These are phyloP conservation scores for Megacollybia marginata DNA, from an alignment of 768 basidiomycete genomes.

Conservation along the genomic window DNA sequence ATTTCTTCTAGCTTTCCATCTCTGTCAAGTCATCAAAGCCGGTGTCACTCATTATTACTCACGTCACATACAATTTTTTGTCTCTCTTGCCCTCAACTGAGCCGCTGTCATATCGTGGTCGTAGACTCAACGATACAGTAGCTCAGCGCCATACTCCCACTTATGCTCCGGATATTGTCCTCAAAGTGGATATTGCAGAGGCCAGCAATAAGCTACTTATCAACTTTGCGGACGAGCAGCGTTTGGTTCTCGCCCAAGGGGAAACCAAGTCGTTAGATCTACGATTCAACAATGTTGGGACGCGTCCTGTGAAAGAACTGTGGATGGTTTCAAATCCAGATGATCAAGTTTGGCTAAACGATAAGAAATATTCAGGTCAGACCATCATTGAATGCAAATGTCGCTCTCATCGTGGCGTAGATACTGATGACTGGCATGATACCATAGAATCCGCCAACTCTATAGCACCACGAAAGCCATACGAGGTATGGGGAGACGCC, in stretches of 20 bases:
- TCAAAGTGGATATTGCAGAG: constrained; percentile 56
- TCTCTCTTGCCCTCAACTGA: constrained; percentile 64
- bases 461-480: constrained; percentile 38
- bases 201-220: constrained; percentile 57
- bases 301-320: constrained; percentile 52
- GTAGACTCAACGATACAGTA: constrained; percentile 67
- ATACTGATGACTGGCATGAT: constrained; percentile 21
- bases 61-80: constrained; percentile 64
- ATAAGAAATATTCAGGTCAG: constrained; percentile 15
- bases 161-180: constrained; percentile 62
- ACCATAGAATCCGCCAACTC: constrained; percentile 45
- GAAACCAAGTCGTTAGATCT: constrained; percentile 52
- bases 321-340: constrained; percentile 58
- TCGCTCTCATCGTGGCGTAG: neutral
- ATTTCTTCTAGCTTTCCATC: constrained; percentile 46
- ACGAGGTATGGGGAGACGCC: constrained; percentile 27
- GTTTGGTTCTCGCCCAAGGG: constrained; percentile 54
- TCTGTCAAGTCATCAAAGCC: constrained; percentile 47
- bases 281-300: constrained; percentile 63
- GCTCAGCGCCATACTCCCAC: constrained; percentile 59
- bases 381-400: constrained; percentile 8
- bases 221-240: constrained; percentile 47
- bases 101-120: constrained; percentile 62
- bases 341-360: constrained; percentile 54
- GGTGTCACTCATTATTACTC: constrained; percentile 46